Conservation (phyloP, 331 rosid species). For the Malus hybrid region DNA sequence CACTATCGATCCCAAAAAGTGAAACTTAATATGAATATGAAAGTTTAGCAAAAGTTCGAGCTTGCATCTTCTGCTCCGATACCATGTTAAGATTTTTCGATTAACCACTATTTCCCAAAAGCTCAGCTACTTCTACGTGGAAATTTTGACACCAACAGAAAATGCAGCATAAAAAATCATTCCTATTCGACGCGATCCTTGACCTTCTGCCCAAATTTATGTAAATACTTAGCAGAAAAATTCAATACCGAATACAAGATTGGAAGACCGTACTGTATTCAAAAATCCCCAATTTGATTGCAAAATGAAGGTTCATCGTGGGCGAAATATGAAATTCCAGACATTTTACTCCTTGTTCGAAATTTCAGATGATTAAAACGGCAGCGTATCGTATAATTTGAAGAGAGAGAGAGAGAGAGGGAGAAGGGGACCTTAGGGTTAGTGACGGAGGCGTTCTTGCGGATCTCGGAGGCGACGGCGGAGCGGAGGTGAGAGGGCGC, state of each 20-base stretch:
- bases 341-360: not conserved
- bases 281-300: not conserved
- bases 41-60: not conserved
- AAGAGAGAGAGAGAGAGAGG: not conserved
- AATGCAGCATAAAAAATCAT: not conserved
- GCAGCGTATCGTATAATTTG: not conserved
- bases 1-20: not conserved
- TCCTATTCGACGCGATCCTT: not conserved
- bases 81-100: not conserved
- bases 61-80: not conserved
- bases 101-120: not conserved
- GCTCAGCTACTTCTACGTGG: not conserved
- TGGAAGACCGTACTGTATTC: not conserved
- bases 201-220: not conserved
- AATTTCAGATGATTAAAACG: not conserved
- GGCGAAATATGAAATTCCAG: not conserved
- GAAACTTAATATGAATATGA: not conserved
- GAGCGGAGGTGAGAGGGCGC: conserved; percentile 70
- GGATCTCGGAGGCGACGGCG: conserved; percentile 70
- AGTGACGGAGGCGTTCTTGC: conserved; percentile 54
- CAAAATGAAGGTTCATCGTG: not conserved
- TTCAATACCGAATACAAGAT: too few relatives aligned
- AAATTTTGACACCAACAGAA: not conserved
- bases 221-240: not conserved
- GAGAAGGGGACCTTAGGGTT: conserved; percentile 57